Percentiles rank a stretch among this genome's conserved stretches.
Evolutionary conservation across 805 yeast species (phyloP).

Genomic region (Alloascoidea hylecoeti): DNA sequence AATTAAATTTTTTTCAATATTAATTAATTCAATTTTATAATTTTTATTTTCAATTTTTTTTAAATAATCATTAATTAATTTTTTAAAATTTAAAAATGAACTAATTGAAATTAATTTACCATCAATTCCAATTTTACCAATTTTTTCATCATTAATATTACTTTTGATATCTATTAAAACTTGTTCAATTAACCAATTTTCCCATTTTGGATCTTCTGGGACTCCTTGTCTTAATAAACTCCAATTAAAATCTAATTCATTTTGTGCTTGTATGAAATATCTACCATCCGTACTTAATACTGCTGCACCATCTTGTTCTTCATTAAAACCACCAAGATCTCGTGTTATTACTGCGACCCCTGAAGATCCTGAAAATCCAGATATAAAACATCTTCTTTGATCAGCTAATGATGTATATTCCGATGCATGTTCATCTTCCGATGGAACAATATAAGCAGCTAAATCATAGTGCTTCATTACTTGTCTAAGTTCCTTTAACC

Average conservation of each 20-base stretch:
- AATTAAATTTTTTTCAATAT: constrained; percentile 50
- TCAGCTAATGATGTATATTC: constrained; percentile 80
- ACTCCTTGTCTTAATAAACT: constrained; percentile 64
- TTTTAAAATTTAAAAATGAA: not conserved
- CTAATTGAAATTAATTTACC: constrained; percentile 46
- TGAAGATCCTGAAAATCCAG: constrained; percentile 86
- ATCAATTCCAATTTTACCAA: constrained; percentile 65
- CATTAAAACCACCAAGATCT: constrained; percentile 13
- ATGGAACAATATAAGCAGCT: constrained; percentile 65
- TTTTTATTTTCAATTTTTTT: constrained; percentile 11
- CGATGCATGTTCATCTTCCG: constrained; percentile 89
- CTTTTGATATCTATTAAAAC: constrained; percentile 8
- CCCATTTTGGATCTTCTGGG: constrained; percentile 62
- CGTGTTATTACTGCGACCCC: constrained; percentile 79
- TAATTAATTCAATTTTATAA: constrained; percentile 29
- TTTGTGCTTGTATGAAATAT: constrained; percentile 81
- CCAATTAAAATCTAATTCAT: constrained; percentile 77
- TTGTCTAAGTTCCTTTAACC: constrained; percentile 45
- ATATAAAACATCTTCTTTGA: constrained; percentile 67
- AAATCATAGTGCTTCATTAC: constrained; percentile 50
- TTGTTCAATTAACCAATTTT: constrained; percentile 35
- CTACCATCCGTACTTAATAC: constrained; percentile 89
- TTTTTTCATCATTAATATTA: constrained; percentile 16
- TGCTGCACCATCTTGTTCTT: constrained; percentile 29
- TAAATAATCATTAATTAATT: too few species aligned